phyloP scores from a whole-genome alignment of 208 protist species.

The Zelonia costaricensis region DNA sequence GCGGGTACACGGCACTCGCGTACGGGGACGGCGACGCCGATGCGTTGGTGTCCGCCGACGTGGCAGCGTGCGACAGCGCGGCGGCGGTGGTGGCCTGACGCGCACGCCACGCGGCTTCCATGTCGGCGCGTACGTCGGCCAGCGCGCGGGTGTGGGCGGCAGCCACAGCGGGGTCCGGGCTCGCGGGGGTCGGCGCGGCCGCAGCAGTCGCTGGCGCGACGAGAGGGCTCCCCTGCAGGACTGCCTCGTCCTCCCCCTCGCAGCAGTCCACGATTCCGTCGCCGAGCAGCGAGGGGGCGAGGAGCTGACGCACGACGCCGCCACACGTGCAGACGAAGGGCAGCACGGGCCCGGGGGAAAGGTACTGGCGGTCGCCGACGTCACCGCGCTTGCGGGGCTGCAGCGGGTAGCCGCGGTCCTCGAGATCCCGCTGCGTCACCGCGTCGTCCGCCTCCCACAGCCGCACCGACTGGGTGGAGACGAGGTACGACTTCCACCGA shows the following conservation, averaged over 20 bases:
- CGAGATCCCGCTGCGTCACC: conserved; percentile 16
- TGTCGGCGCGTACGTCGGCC: background rate
- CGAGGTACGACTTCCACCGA: conserved; percentile 57
- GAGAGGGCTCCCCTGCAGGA: conserved; percentile 7
- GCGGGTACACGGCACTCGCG: conserved; percentile 31
- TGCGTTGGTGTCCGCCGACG: too few species aligned
- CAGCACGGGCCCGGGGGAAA: conserved; percentile 48
- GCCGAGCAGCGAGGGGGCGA: conserved; percentile 64
- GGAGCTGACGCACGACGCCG: conserved; percentile 26
- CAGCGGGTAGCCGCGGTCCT: conserved; percentile 15
- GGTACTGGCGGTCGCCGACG: conserved; percentile 15
- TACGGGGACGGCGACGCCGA: conserved; percentile 11
- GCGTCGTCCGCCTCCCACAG: conserved; percentile 49
- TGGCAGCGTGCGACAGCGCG: background rate
- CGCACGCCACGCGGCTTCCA: conserved; percentile 12
- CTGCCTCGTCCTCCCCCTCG: conserved; percentile 60
- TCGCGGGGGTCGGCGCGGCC: background rate
- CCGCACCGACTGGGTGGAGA: conserved; percentile 33
- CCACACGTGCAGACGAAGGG: conserved; percentile 46
- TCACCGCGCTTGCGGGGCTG: conserved; percentile 31
- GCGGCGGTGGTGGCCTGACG: conserved; percentile 8
- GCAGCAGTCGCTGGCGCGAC: background rate
- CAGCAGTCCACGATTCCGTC: conserved; percentile 83
- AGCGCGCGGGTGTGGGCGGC: background rate
- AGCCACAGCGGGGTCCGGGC: background rate